Evolutionary conservation across 768 basidiomycete species (phyloP), one percentile per base, ranked within the genome.

Genomic region (Sistotremastrum niveocremeum): DNA sequence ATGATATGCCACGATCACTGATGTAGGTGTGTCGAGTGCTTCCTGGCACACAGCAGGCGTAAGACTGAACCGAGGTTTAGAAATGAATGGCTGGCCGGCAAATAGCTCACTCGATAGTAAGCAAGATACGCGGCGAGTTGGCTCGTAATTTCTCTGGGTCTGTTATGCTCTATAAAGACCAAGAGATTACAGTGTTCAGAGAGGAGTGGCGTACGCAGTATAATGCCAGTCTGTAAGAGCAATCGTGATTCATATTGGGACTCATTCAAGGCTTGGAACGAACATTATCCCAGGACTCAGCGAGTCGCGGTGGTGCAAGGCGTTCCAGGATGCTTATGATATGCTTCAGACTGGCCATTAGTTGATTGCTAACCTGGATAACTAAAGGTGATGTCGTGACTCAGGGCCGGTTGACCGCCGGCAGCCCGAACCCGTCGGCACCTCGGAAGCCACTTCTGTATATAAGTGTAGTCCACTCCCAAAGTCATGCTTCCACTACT

Each of bases 221-320:
- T 62, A 38, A 74, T 55, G 29, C 78, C 76, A 2, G 76, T 79
- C 76, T 77, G 51, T 42, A 31, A 29, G 34, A 34, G 12, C 12
- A 33, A 44, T 53, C 46, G 50, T 49, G 37, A 40, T 41, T 44
- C 12, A 46, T 11, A 6, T 3, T 33, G 29, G 34, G 34, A 45
- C 20, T 43, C 44, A 40, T 43, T 8, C 35, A 44, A 31, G 44
- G 45, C 46, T 34, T 31, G 37, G 45, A 38, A 65, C 84, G 65
- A 52, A 95, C 91, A 64, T 97, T 97, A 57, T 97, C 93, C 90
- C 93, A 97, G 50, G 73, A 76, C 52, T 84, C 90, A 11, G 93
- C 91, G 6, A 95, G 70, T 35, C 76, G 69, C 20, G 89, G 71
- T 3, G 93, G 93, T 1, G 91, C 90, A 51, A 95, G 84, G 30